phyloP scores from a whole-genome alignment of 75 land plant genomes.

The Sequoiadendron giganteum region DNA sequence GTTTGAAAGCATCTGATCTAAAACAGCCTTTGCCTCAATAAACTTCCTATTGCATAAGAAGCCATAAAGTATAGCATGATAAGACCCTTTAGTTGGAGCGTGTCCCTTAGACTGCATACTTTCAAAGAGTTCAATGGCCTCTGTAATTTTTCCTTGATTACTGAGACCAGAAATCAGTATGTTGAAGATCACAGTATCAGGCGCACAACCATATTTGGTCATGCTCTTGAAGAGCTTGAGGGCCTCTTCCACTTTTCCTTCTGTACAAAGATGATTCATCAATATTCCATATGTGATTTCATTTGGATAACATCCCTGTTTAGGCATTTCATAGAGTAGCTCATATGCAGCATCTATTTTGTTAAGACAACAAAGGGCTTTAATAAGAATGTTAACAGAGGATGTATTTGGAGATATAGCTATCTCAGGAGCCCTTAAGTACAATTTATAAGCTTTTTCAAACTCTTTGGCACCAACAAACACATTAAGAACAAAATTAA shows the following conservation, averaged over 20 bases:
- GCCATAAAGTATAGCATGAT: slow-evolving; percentile 52
- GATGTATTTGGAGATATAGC: slow-evolving; percentile 48
- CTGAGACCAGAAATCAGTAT: slow-evolving; percentile 56
- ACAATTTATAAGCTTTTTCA: slow-evolving; percentile 42
- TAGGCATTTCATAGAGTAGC: slow-evolving; percentile 50
- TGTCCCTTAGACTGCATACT: slow-evolving; percentile 49
- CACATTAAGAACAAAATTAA: slow-evolving; percentile 49
- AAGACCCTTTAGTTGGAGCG: slow-evolving; percentile 48
- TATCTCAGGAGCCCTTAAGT: slow-evolving; percentile 29
- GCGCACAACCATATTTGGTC: slow-evolving; percentile 39
- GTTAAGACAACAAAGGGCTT: slow-evolving; percentile 49
- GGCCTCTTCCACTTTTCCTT: slow-evolving; percentile 49
- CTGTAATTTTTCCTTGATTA: slow-evolving; percentile 39
- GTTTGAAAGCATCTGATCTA: slow-evolving; percentile 25
- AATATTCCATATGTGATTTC: slow-evolving; percentile 44
- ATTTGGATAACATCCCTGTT: slow-evolving; percentile 49
- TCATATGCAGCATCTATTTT: slow-evolving; percentile 43
- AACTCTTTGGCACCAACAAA: slow-evolving; percentile 36
- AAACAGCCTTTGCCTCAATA: slow-evolving; percentile 37
- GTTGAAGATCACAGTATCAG: slow-evolving; percentile 56
- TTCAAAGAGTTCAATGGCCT: slow-evolving; percentile 40
- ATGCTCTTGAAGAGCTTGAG: slow-evolving; percentile 43
- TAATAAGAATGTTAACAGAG: slow-evolving; percentile 54
- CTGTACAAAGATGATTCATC: slow-evolving; percentile 49
- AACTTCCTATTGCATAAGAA: slow-evolving; percentile 31